phyloP scores from a whole-genome alignment of 352 stramenopile genomes.

The Globisporangium okanoganense region DNA sequence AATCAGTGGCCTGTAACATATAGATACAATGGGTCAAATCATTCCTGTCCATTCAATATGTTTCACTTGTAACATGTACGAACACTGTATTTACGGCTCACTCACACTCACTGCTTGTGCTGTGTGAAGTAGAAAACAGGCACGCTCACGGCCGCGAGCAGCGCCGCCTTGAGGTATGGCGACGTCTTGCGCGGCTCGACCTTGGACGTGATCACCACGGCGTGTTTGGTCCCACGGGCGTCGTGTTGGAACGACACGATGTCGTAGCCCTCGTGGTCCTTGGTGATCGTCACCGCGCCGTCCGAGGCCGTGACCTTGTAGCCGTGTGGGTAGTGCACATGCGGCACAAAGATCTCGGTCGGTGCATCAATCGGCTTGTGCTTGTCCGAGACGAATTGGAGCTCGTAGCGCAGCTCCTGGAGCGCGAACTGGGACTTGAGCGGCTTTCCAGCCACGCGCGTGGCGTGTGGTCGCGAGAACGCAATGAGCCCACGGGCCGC shows the following conservation, averaged over 20 bases:
- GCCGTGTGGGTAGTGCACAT: conserved; percentile 67
- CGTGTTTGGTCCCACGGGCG: conserved; percentile 20
- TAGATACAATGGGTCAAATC: neutral
- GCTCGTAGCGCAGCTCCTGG: conserved; percentile 45
- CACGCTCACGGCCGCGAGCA: conserved; percentile 11
- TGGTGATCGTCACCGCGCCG: conserved; percentile 34
- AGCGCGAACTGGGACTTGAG: conserved; percentile 53
- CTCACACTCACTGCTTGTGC: neutral
- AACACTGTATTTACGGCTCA: neutral
- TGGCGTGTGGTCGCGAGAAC: conserved; percentile 65
- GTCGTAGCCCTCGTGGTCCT: conserved; percentile 57
- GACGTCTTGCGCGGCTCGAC: conserved; percentile 9
- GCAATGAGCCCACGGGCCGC: conserved; percentile 44
- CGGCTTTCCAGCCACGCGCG: conserved; percentile 58
- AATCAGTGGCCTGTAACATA: neutral
- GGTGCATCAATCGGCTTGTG: conserved; percentile 18
- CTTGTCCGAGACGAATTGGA: conserved; percentile 42
- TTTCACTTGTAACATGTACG: neutral
- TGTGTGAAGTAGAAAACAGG: conserved; percentile 10
- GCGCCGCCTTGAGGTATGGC: conserved; percentile 12
- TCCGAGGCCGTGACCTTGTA: conserved; percentile 58
- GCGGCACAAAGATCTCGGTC: conserved; percentile 68
- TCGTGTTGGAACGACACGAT: conserved; percentile 47
- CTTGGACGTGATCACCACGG: conserved; percentile 42
- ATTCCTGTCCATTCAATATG: neutral